Conservation (phyloP, 768 basidiomycete species). For the Saitozyma podzolica region DNA sequence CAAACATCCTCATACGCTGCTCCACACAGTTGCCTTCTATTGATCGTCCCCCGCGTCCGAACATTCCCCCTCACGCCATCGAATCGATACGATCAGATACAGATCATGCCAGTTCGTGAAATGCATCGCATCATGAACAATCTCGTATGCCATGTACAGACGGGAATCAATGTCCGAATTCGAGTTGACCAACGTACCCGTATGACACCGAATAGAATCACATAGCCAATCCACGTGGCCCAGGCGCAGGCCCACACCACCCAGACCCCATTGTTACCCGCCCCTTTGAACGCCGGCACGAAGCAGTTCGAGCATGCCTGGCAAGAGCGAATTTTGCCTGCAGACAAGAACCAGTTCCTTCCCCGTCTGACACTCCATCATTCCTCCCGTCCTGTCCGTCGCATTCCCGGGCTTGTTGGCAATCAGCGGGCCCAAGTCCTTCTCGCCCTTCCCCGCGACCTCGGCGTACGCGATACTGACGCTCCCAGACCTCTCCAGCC, state of each 20-base stretch:
- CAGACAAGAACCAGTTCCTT: conserved; percentile 80
- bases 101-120: no score
- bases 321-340: conserved; percentile 84
- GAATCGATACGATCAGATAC: no score
- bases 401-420: conserved; percentile 50
- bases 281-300: conserved; percentile 20
- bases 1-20: conserved; percentile 83
- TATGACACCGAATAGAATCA: no score
- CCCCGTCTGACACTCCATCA: conserved; percentile 70
- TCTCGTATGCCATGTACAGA: no score
- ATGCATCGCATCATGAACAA: no score
- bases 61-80: no score
- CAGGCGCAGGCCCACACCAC: background rate
- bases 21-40: conserved; percentile 91
- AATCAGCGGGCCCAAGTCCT: conserved; percentile 5
- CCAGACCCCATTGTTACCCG: background rate
- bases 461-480: conserved; percentile 11
- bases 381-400: conserved; percentile 60
- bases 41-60: conserved; percentile 46
- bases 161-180: no score
- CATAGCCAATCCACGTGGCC: no score
- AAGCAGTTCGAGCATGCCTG: conserved; percentile 65
- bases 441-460: background rate
- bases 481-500: conserved; percentile 44
- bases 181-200: no score